Evolutionary conservation across 148 eudicot genomes (phyloP), one percentile per base, ranked within the genome.

Genomic region (Heliosperma pusillum): DNA sequence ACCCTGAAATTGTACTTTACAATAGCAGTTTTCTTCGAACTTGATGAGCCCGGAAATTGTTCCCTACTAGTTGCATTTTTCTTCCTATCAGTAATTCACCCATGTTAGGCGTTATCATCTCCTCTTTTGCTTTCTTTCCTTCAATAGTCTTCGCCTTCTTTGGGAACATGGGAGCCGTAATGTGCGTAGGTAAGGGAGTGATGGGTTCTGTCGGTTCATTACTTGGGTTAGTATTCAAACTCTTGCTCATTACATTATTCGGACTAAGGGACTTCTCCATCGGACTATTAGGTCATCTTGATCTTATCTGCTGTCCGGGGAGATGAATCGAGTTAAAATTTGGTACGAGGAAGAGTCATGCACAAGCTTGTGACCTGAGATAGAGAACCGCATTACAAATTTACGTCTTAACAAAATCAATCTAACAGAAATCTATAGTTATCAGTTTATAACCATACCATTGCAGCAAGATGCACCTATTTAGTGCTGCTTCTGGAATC

Each of bases 381-480:
- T 60, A 55, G 29, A 10, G 29, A 76, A 21, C 10, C 52, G 7
- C 10, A 20, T 20, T 21, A 44, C 69, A 30, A 20, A 71, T 9
- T 15, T 2, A 1, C 55, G 21, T 3, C 16, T 21, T 1, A 13
- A 56, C 6, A 9, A 68, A n/a, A 56, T 16, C 40, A 7, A 9
- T 10, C 7, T 3, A 8, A 66, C 17, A 22, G n/a, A 50, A 58
- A 64, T 66, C 15, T 52, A 17, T 8, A 11, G 30, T 25, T 16
- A 59, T 22, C 27, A 66, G 68, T n/a, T n/a, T n/a, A n/a, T n/a
- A n/a, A n/a, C n/a, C 90, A 71, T 79, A 95, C 97, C 91, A 66
- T 90, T 95, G 88, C 99, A 92, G 80, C 99, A 96, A 81, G 82
- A 92, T 96, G 84, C 97, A 96, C 81, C 89, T 89, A 82, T 96